Base-by-base conservation (phyloP, 2,329 filamentous ascomycete species). In the Venturia effusa region DNA sequence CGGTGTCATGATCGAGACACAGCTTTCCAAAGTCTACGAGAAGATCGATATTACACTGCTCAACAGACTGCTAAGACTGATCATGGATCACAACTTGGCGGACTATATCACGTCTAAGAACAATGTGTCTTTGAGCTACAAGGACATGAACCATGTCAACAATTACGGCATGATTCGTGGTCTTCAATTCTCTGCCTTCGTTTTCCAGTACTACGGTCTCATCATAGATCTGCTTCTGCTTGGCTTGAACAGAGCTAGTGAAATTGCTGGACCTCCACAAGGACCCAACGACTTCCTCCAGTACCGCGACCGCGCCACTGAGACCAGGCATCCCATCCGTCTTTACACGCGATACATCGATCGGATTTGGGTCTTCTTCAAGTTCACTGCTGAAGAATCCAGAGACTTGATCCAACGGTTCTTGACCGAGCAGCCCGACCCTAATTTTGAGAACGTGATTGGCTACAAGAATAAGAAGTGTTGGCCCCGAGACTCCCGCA, bases 51-150 rank as follows among this genome's bases (percentile, higher is more conserved):
- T 99, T 67, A 99, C 94, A 0, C 81, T 99, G 64, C 84, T 99
- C 69, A 99, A 99, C 78, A 90, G 93, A 65, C 82, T 99, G 39
- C 81, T 99, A 61, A 85, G 94, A 59, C 78, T 99, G 68, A 97
- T 99, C 74, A 99, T 99, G 95, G 95, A 99, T 71, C 94, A 99
- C 81, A 99, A 99, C 74, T 78, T 99, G 78, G 94, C 94, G 5
- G 95, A 99, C 75, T 99, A 99, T 77, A 99, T 99, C 72, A 97
- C 93, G 0, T 92, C 93, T 43, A 99, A 99, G 84, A 99, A 99
- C 81, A 99, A 99, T 72, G 94, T 99, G 15, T 93, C 97, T 74
- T 84, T 99, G 67, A 97, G 95, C 67, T 99, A 99, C 81, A 99
- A 99, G 80, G 94, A 99, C 71, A 99, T 99, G 94, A 97, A 97